Evolutionary conservation across 129 eudicot species (phyloP).

Genomic region (Lactuca sativa): DNA sequence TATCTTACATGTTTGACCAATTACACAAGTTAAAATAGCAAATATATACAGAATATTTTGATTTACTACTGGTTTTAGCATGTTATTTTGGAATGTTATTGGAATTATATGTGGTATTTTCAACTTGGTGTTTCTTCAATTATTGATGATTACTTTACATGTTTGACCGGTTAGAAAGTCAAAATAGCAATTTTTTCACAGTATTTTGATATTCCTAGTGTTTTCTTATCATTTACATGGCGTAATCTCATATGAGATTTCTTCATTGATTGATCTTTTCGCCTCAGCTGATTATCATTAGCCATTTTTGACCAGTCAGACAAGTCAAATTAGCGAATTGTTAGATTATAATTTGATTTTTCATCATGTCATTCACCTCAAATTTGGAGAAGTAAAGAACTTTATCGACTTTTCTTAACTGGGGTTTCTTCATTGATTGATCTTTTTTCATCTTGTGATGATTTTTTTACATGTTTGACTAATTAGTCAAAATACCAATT

Average conservation of each 20-base stretch:
- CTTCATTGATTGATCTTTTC: not conserved
- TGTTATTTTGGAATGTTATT: constrained; percentile 14
- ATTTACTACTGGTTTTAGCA: constrained; percentile 19
- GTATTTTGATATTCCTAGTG: constrained; percentile 1
- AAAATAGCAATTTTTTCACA: constrained; percentile 9
- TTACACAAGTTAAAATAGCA: constrained; percentile 14
- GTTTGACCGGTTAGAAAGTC: constrained; percentile 21
- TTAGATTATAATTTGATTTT: not conserved
- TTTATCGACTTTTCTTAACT: not conserved
- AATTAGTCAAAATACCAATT: constrained; percentile 6
- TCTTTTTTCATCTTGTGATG: not conserved
- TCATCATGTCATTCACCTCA: not conserved
- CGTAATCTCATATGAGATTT: not conserved
- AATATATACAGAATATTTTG: constrained; percentile 23
- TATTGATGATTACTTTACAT: constrained; percentile 21
- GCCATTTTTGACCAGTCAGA: constrained; percentile 1
- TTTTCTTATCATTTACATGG: not conserved
- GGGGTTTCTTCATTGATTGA: not conserved
- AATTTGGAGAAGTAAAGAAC: not conserved
- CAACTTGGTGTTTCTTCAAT: constrained; percentile 2
- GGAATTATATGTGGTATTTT: constrained; percentile 16
- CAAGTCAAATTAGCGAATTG: not conserved
- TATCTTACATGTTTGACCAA: constrained; percentile 16
- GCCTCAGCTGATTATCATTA: constrained; percentile 9
- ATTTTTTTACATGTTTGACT: not conserved